Base-by-base conservation (phyloP, 495 filamentous ascomycete genomes). In the Penicillium cinerascens region DNA sequence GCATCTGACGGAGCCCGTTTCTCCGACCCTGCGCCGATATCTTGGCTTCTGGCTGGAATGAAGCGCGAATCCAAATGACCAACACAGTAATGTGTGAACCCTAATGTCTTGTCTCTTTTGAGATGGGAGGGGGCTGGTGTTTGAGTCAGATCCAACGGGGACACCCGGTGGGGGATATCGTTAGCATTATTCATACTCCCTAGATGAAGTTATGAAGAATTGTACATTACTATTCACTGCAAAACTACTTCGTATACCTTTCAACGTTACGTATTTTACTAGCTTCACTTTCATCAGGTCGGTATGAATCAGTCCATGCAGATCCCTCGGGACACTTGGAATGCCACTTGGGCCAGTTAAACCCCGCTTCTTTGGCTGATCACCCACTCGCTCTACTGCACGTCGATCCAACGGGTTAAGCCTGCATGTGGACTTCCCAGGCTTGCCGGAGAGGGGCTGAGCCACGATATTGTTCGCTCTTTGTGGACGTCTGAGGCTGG, bases 151-250 rank as follows among this genome's bases (percentile, higher is more conserved):
- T 18, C 5, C 38, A 20, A 26, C 47, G 25, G 37, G 36, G 22
- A 2, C 26, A 36, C 23, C 47, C 25, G 9, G 47, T 33, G 27
- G 49, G 54, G 63, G 38, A 44, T 42, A 66, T 63, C 45, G 44
- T 60, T 56, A 55, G 56, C 61, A 52, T 63, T 63, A 65, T 65
- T 53, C 47, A 61, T 63, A 63, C 58, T 58, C 56, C 49, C 54
- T 58, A 59, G 54, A 60, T 58, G 56, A 63, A 56, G 41, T 56
- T 61, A 65, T 56, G 60, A 60, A 58, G 52, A 49, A 63, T 56
- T 66, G 60, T 66, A 66, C 50, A 66, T 58, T 63, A 65, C 21
- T 44, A 45, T 42, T 21, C 29, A 11, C n/a, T 39, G 6, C 37
- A 0, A 18, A 17, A 16, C 18, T 20, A 6, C 18, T 18, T 10